phyloP scores from a whole-genome alignment of 2,329 filamentous ascomycete species.

The Septoria linicola region DNA sequence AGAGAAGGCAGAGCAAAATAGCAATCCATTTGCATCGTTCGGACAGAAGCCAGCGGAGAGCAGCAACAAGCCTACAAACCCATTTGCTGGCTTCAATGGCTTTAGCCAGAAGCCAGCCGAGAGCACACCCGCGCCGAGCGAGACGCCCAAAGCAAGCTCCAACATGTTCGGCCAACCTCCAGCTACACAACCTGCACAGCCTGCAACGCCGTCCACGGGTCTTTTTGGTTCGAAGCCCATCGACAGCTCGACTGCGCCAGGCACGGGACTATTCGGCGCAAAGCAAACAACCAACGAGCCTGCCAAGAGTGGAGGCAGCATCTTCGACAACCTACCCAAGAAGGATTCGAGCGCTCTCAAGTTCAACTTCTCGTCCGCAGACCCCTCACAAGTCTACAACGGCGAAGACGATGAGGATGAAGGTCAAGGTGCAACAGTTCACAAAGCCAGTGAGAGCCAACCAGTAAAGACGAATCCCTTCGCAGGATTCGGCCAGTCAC shows the following conservation, averaged over 20 bases:
- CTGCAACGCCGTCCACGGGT: neutral
- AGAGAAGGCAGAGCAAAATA: conserved; percentile 3
- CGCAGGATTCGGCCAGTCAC: conserved; percentile 10
- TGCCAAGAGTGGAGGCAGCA: conserved; percentile 18
- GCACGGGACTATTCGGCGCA: conserved; percentile 23
- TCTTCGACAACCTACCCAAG: conserved; percentile 24
- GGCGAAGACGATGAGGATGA: conserved; percentile 21
- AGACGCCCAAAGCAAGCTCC: conserved; percentile 4
- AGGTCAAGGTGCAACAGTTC: conserved; percentile 3
- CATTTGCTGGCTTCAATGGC: neutral
- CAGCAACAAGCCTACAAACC: neutral
- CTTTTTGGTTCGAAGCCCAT: conserved; percentile 10
- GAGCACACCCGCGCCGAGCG: conserved; percentile 9
- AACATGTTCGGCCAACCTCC: conserved; percentile 16
- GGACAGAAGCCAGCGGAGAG: conserved; percentile 13
- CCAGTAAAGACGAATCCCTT: conserved; percentile 9
- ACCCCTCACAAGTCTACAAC: conserved; percentile 23
- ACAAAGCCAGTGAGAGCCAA: conserved; percentile 10
- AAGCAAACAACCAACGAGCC: conserved; percentile 10
- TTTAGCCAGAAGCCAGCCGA: conserved; percentile 15
- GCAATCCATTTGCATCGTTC: conserved; percentile 19
- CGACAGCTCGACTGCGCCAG: conserved; percentile 8
- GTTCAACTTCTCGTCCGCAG: conserved; percentile 23
- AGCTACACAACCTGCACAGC: conserved; percentile 13
- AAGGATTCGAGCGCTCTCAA: conserved; percentile 13